Base-by-base conservation (phyloP, 2,329 filamentous ascomycete genomes). In the Hypoxylon sp. region DNA sequence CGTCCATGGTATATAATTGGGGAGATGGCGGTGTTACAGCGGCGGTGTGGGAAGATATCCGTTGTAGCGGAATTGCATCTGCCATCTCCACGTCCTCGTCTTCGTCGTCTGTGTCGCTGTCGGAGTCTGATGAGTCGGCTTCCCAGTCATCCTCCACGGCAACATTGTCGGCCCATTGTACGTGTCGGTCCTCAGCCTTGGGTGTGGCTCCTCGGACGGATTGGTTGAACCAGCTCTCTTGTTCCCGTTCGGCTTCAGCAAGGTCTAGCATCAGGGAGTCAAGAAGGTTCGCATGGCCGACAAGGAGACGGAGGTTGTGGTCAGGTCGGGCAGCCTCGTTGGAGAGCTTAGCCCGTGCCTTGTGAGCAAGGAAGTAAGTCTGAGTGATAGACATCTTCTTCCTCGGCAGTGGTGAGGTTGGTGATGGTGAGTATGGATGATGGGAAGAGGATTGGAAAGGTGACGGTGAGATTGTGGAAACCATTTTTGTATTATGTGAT, bases 151-250 rank as follows among this genome's bases (percentile, higher is more conserved):
- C 90, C 78, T 93, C 89, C 81, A 94, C 92, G 67, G 88, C 86
- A 70, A 94, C 87, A 62, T 88, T 86, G 80, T 97, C 93, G 77
- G 93, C 92, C 93, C 94, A 97, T 85, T 95, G 92, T 75, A 97
- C 89, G 83, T 93, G 93, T 80, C 88, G 88, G 70, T 92, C 87
- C 73, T 91, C 85, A 68, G 83, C 77, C 75, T 75, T 76, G 65
- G 75, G 86, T 79, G 86, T 85, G 74, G 92, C 92, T 77, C 91
- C 92, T 80, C 89, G 91, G 82, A 98, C 93, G 70, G 94, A 96
- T 81, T 94, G 92, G 88, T 98, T 97, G 91, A 98, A 98, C 94
- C 94, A 98, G 73, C 89, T 91, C 83, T 98, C 95, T 83, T 98
- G 96, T 82, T 98, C 94, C 76, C 91, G 90, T 86, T 98, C 96